Evolutionary conservation across 768 basidiomycete species (phyloP), one percentile per base, ranked within the genome.

Genomic region (Psilocybe cyanescens): DNA sequence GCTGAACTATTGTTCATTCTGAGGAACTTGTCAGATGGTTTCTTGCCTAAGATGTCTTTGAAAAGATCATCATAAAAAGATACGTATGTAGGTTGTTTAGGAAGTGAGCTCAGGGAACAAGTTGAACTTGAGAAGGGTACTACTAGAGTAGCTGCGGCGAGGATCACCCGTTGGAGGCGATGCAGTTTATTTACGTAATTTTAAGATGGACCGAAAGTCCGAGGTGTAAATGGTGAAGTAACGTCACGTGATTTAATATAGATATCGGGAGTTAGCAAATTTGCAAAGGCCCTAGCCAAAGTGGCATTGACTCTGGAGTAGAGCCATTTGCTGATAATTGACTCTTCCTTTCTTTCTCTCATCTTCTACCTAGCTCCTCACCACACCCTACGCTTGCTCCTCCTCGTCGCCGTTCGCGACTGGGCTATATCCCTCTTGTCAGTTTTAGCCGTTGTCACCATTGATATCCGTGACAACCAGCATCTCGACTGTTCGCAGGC

Each of bases 401-500:
- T 51, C 53, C 8, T 63, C 68, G 39, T 60, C 55, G 37, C 58
- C 47, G 37, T 35, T 44, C 54, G 31, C 41, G 51, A 29, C 19
- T 12, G 41, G 14, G 2, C 5, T 44, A 16, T 44, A 44, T 58
- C 41, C 47, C 46, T 65, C 46, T 41, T 44, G 53, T 59, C 33
- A 35, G 52, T 51, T 47, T 52, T 52, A 37, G 5, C 35, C 44
- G 59, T 52, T 50, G 64, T 64, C 58, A 58, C 60, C 68, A 65
- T 61, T 65, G 64, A 67, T 67, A 67, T 61, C 64, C 66, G 65
- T 69, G 65, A 65, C 68, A 67, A 66, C 68, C 59, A 66, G 44
- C 61, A 56, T 55, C 60, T 54, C 57, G n/a, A 47, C 49, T 37
- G 45, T 54, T 60, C 46, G 37, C 61, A 61, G 51, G 62, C 50